Evolutionary conservation across 306 rosid species (phyloP), one percentile per base, ranked within the genome.

Genomic region (Boehmeria nivea): DNA sequence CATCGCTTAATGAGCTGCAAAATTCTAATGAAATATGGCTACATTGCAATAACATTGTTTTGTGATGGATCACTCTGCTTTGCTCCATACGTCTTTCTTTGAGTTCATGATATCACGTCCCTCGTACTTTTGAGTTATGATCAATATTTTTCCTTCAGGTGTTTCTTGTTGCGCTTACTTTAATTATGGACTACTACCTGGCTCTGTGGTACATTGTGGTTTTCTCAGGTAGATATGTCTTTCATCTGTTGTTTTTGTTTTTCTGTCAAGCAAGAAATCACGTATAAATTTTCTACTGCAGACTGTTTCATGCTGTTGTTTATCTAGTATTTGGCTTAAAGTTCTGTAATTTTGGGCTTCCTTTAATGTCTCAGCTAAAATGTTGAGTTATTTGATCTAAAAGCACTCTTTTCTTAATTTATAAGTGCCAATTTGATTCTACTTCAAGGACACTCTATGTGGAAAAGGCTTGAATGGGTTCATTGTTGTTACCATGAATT

Each of bases 181-280:
- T 66, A 39, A 75, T 82, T 24, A 65, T 91, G 91, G 96, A 91
- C 63, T 72, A 81, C 69, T 72, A 86, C 67, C 67, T 91, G 74
- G 83, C 93, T 18, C 43, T 84, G n/a, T 87, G 93, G 93, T 91
- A 84, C 57, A 24, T 79, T 37, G 70, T 76, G 43, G 75, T 67
- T 36, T 84, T 91, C 65, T 52, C 77, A 70, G 95, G 98, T 87
- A 66, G 59, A 83, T 60, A 24, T 44, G 60, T 77, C 56, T 12
- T 18, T 57, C 25, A 19, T 63, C 14, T 67, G 25, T 42, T 3
- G n/a, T n/a, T n/a, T n/a, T n/a, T n/a, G n/a, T n/a, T 38, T 55
- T 58, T 9, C 17, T 22, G 14, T 5, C 16, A 8, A 4, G 63
- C 51, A 58, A 37, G n/a, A n/a, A n/a, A n/a, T n/a, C n/a, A n/a